Conservation (phyloP, 2,329 filamentous ascomycete species). For the Fusarium palustre region DNA sequence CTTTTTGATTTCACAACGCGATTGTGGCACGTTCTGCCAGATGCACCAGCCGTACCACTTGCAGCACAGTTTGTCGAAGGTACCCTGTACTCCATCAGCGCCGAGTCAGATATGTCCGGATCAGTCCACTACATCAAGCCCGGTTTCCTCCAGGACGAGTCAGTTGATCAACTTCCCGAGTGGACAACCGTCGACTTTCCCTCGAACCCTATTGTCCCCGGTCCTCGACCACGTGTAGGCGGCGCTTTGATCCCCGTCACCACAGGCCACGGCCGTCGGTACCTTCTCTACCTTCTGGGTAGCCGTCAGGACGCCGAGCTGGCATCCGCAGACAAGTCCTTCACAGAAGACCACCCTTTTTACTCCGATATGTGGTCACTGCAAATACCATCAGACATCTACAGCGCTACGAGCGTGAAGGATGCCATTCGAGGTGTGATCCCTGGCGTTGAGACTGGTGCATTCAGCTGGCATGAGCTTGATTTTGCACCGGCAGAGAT, state of each 20-base stretch:
- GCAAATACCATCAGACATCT: slow-evolving; percentile 23
- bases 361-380: slow-evolving; percentile 42
- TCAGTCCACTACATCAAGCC: slow-evolving; percentile 31
- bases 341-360: slow-evolving; percentile 22
- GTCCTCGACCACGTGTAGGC: slow-evolving; percentile 36
- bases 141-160: slow-evolving; percentile 15
- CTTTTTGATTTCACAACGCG: slow-evolving; percentile 33
- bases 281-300: slow-evolving; percentile 36
- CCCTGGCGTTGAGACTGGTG: slow-evolving; percentile 26
- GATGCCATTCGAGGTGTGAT: slow-evolving; percentile 27
- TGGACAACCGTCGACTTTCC: slow-evolving; percentile 36
- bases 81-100: slow-evolving; percentile 35
- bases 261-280: slow-evolving; percentile 29
- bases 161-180: background rate
- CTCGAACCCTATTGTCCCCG: slow-evolving; percentile 25
- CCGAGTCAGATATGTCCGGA: slow-evolving; percentile 28
- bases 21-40: slow-evolving; percentile 26
- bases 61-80: slow-evolving; percentile 29
- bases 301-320: slow-evolving; percentile 29
- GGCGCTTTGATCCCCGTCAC: slow-evolving; percentile 27
- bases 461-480: slow-evolving; percentile 39
- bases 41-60: slow-evolving; percentile 15
- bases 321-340: slow-evolving; percentile 7
- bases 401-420: slow-evolving; percentile 28
- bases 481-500: slow-evolving; percentile 35